Base-by-base conservation (phyloP, 1,284 basidiomycete species). In the Polyporus tsugae region DNA sequence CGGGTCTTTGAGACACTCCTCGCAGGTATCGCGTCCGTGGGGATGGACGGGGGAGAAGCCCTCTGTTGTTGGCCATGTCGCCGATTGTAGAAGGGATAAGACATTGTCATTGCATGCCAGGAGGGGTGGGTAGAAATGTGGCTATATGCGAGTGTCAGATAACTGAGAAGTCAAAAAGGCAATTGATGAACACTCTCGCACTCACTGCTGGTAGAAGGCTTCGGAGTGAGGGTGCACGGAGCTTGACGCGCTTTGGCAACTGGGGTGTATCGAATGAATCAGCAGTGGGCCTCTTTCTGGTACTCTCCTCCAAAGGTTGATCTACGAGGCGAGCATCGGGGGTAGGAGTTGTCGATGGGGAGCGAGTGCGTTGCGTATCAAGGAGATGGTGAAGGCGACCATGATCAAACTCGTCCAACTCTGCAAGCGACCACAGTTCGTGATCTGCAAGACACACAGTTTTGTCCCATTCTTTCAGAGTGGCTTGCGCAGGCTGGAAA, bases 31-130 rank as follows among this genome's bases (percentile, higher is more conserved):
- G 6, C 73, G 60, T 4, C 79, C 80, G 69, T 86, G 81, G 2
- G 89, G 87, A 19, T 80, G 61, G 52, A 89, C 77, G 19, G 84
- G 81, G 3, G 76, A 49, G 25, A 60, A 58, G 25, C 67, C 65
- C 19, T 38, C 60, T 22, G 36, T 29, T 22, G 36, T 39, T 41
- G 38, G 58, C 58, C 58, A 60, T 2, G 36, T 38, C n/a, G 36
- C 58, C 22, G 36, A 60, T 4, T 42, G 58, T 2, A 39, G 6
- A 7, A 58, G 22, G 22, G 58, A 25, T 10, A 22, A 65, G 11
- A 64, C 41, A 13, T 64, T 29, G 13, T 62, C 41, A 10, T 60
- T 41, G 7, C 44, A 39, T 13, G 53, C 62, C 19, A 57, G 41
- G 11, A 55, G 69, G 1, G 67, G 39, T 42, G 67, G 53, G 36